Base-by-base conservation (phyloP, 2,329 filamentous ascomycete species). In the Penicillium vulpinum region DNA sequence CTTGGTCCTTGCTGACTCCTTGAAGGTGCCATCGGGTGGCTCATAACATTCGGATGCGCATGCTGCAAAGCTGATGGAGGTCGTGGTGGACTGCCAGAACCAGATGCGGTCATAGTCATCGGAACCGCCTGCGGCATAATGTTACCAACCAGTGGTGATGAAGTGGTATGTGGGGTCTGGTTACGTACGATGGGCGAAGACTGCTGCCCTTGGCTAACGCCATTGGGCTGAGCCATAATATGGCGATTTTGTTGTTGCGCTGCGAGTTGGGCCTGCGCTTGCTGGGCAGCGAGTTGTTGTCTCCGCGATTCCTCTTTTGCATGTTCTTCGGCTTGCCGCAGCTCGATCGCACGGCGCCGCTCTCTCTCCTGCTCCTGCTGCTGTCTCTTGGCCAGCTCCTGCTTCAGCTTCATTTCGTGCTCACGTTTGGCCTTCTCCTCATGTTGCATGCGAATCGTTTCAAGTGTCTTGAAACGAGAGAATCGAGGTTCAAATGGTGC, bases 381-480 rank as follows among this genome's bases (percentile, higher is more conserved):
- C 48, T 79, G 74, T 53, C 80, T 74, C 60, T 78, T 77, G 31
- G 73, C 71, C 46, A 79, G 69, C 54, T 87, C 82, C 52, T 81
- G 75, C 52, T 80, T 77, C 43, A 78, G 56, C 62, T 76, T 81
- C 62, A 74, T 71, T 58, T 80, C 79, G 26, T 79, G 75, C 43
- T 81, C 78, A 16, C 75, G 74, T 61, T 78, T 78, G 11, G 75
- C 77, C 69, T 87, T 89, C 71, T 95, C 90, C 26, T 87, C 86
- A 58, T 91, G 88, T 41, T 90, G 85, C 54, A 85, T 80, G 70
- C 88, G 90, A 66, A 97, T 96, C 56, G 90, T 89, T 56, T 91
- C 91, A 41, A 99, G 85, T 1, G 91, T 86, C 78, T 97, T 97
- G 75, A 97, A 97, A 36, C 90, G 86, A 65, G 94, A 92, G 71